Percentiles rank a stretch among this genome's conserved stretches.
Evolutionary conservation across 352 stramenopile species (phyloP).

Genomic region (Pythium scleroteichum): DNA sequence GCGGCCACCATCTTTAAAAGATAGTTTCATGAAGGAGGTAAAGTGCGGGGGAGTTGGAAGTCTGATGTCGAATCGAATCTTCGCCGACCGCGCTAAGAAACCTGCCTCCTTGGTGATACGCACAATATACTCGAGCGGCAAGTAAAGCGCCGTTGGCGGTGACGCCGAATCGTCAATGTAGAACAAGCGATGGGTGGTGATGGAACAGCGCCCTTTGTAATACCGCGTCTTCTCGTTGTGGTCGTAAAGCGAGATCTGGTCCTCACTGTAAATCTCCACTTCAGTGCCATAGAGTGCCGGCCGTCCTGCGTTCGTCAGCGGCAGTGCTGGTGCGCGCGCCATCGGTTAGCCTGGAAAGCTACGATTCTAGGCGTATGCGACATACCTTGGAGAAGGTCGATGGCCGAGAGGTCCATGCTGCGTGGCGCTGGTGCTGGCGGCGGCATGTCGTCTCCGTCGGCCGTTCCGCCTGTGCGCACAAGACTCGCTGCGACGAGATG

Average conservation of each 20-base stretch:
- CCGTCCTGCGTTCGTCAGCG: slow-evolving; percentile 66
- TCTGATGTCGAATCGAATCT: slow-evolving; percentile 75
- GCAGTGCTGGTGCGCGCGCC: slow-evolving; percentile 46
- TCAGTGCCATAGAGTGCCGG: slow-evolving; percentile 76
- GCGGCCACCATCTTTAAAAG: slow-evolving; percentile 82
- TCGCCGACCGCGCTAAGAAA: slow-evolving; percentile 82
- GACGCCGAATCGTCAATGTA: slow-evolving; percentile 67
- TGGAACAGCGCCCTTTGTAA: slow-evolving; percentile 65
- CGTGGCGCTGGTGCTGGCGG: slow-evolving; percentile 3
- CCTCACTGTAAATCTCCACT: slow-evolving; percentile 88
- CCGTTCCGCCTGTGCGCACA: slow-evolving; percentile 1
- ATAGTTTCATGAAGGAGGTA: slow-evolving; percentile 80
- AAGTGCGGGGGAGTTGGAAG: slow-evolving; percentile 37
- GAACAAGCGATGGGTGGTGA: slow-evolving; percentile 85
- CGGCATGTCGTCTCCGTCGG: slow-evolving; percentile 18
- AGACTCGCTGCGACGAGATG: slow-evolving; percentile 15
- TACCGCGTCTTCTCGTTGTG: slow-evolving; percentile 75
- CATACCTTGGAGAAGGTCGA: slow-evolving; percentile 74
- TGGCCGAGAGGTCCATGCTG: slow-evolving; percentile 37
- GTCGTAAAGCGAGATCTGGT: slow-evolving; percentile 84
- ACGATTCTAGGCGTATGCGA: background rate
- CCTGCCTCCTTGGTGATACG: slow-evolving; percentile 77
- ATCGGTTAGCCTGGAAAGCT: background rate
- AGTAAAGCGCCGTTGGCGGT: slow-evolving; percentile 59
- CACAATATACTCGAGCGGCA: slow-evolving; percentile 73